Percentiles rank a stretch among this genome's conserved stretches.
phyloP scores from a whole-genome alignment of 805 yeast genomes.

The Tetrapisispora pingtungensis region DNA sequence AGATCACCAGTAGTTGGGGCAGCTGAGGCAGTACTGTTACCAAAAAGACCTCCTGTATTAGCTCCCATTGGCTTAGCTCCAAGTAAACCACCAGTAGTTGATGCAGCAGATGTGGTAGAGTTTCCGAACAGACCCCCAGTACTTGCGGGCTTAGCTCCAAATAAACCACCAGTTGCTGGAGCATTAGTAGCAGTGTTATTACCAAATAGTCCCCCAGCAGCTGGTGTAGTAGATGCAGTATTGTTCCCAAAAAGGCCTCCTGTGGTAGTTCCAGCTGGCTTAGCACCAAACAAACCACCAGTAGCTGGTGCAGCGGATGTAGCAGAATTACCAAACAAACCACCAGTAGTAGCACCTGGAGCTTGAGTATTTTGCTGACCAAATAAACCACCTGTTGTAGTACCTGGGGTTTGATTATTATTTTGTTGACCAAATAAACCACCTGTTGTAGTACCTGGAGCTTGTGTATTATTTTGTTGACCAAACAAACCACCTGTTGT shows the following conservation, averaged over 20 bases:
- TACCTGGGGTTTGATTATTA: constrained; percentile 8
- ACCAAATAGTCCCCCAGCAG: constrained; percentile 33
- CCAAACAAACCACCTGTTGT: constrained; percentile 14
- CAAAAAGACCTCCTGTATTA: constrained; percentile 15
- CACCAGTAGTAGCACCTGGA: constrained; percentile 26
- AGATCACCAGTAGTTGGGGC: constrained; percentile 12
- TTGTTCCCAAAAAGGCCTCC: constrained; percentile 31
- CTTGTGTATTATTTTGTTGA: background rate
- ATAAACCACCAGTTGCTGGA: constrained; percentile 10
- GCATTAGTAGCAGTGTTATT: constrained; percentile 6
- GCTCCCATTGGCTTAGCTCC: constrained; percentile 16
- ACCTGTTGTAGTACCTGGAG: constrained; percentile 19
- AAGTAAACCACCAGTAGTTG: constrained; percentile 14
- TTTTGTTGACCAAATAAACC: constrained; percentile 3
- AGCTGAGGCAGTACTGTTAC: constrained; percentile 8
- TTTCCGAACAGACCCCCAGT: constrained; percentile 27
- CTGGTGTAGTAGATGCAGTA: background rate
- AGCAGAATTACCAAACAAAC: constrained; percentile 27
- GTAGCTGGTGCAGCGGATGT: constrained; percentile 6
- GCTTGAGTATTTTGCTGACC: background rate
- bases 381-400: constrained; percentile 33
- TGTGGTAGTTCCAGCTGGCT: constrained; percentile 9
- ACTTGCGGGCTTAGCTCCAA: constrained; percentile 10
- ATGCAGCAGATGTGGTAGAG: background rate
- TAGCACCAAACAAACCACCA: constrained; percentile 31